These are phyloP conservation scores for Salvia miltiorrhiza DNA, from an alignment of 257 asterid genomes.

Conservation along the genomic window DNA sequence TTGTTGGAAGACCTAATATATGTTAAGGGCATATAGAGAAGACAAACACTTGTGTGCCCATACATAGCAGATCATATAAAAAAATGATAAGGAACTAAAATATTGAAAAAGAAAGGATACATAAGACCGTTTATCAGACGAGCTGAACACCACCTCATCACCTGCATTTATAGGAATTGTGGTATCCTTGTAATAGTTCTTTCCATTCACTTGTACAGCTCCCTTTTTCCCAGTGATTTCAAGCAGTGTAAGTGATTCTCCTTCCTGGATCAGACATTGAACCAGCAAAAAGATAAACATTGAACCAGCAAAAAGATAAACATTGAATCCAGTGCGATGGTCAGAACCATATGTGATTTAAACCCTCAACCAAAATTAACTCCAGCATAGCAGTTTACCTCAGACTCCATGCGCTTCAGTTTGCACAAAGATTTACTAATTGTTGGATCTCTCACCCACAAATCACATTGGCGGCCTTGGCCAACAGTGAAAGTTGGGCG, in stretches of 20 bases:
- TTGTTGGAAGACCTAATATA: slow-evolving; percentile 66
- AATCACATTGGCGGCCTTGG: slow-evolving; percentile 60
- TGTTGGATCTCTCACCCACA: slow-evolving; percentile 67
- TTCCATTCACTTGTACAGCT: slow-evolving; percentile 79
- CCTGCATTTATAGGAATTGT: slow-evolving; percentile 68
- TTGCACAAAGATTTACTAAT: slow-evolving; percentile 72
- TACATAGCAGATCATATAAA: slow-evolving; percentile 8
- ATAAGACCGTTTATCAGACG: slow-evolving; percentile 64
- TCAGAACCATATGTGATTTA: not conserved
- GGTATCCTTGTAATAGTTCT: slow-evolving; percentile 56
- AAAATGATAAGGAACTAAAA: slow-evolving; percentile 1
- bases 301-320: slow-evolving; percentile 21
- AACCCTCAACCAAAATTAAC: slow-evolving; percentile 9
- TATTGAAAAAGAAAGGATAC: slow-evolving; percentile 60
- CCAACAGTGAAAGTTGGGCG: slow-evolving; percentile 50
- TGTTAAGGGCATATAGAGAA: slow-evolving; percentile 42
- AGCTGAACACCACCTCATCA: slow-evolving; percentile 82
- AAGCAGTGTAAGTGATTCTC: slow-evolving; percentile 56
- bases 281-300: slow-evolving; percentile 24
- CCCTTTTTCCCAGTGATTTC: slow-evolving; percentile 82
- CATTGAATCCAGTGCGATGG: not conserved
- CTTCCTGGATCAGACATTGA: slow-evolving; percentile 43
- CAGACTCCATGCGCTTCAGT: slow-evolving; percentile 66
- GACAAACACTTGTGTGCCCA: not conserved
- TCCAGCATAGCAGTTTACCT: slow-evolving; percentile 40